Conservation (phyloP, 164 flowering plant genomes). For the Chimonanthus salicifolius region DNA sequence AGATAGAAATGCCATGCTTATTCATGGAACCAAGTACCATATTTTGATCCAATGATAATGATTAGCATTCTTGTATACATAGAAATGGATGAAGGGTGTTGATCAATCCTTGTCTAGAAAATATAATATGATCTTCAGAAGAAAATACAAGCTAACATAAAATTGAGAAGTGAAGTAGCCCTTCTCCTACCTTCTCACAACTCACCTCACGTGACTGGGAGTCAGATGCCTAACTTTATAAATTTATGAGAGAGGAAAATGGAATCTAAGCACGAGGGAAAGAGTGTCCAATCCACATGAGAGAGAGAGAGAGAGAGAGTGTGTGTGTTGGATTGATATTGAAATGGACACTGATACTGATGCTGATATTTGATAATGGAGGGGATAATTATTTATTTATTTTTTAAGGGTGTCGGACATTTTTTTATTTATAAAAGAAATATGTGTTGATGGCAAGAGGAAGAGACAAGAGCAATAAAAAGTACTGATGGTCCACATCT, state of each 20-base stretch:
- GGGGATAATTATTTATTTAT: background rate
- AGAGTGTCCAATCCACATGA: constrained; percentile 25
- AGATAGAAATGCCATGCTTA: no score
- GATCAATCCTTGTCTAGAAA: background rate
- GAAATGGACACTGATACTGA: no score
- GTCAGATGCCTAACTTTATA: background rate
- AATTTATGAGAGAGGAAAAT: constrained; percentile 1
- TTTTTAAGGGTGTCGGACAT: constrained; percentile 21
- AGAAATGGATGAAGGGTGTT: no score
- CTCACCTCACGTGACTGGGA: background rate
- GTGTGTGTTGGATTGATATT: constrained; percentile 4
- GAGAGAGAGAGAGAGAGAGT: constrained; percentile 11
- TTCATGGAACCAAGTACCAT: no score
- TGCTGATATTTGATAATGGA: background rate
- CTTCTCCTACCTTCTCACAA: background rate
- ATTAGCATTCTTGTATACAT: no score
- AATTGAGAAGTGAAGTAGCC: background rate
- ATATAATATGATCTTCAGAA: background rate
- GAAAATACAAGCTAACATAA: background rate
- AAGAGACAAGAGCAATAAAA: constrained; percentile 27
- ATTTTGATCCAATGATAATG: no score
- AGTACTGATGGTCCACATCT: constrained; percentile 12
- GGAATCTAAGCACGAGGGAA: constrained; percentile 38
- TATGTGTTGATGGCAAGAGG: constrained; percentile 18
- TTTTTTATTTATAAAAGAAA: constrained; percentile 10